A percentile compares a stretch with the other conserved stretches of the same genome.
phyloP scores from a whole-genome alignment of 106 monocot genomes.

The Dioscorea alata region DNA sequence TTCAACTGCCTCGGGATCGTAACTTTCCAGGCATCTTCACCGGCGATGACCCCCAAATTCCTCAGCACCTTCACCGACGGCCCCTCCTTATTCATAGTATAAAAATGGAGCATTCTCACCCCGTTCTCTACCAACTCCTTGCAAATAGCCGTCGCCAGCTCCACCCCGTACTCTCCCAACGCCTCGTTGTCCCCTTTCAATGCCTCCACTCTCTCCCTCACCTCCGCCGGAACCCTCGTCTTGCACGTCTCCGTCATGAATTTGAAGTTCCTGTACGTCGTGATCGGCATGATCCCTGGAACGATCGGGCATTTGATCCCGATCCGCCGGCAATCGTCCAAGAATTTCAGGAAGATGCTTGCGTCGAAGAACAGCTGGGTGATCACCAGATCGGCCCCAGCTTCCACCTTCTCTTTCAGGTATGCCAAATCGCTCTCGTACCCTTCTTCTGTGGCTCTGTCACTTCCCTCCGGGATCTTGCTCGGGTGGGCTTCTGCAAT shows the following conservation, averaged over 20 bases:
- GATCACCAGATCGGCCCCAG: conserved; percentile 50
- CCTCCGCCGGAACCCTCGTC: conserved; percentile 36
- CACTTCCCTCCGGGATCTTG: conserved; percentile 35
- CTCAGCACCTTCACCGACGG: conserved; percentile 33
- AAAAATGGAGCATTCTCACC: conserved; percentile 42
- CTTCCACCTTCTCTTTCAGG: conserved; percentile 50
- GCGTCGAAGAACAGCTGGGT: conserved; percentile 64
- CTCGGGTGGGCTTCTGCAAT: conserved; percentile 22
- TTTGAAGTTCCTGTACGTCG: conserved; percentile 40
- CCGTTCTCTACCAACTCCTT: conserved; percentile 31
- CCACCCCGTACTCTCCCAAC: conserved; percentile 38
- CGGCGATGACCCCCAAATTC: conserved; percentile 32
- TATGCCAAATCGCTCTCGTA: conserved; percentile 42
- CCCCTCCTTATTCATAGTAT: conserved; percentile 51
- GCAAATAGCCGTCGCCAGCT: conserved; percentile 47
- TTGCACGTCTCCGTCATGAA: conserved; percentile 56
- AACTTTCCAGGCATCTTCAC: neutral
- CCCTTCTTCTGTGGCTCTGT: conserved; percentile 27
- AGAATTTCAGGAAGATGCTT: conserved; percentile 40
- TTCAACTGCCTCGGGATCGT: neutral
- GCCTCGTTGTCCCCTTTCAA: conserved; percentile 33
- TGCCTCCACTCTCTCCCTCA: conserved; percentile 32
- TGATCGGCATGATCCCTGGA: conserved; percentile 53
- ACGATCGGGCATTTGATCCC: conserved; percentile 54
- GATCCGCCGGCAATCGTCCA: conserved; percentile 42